A percentile compares a stretch with the other conserved stretches of the same genome.
Evolutionary conservation across 495 filamentous ascomycete species (phyloP).

Genomic region (Haplographium delicatum): DNA sequence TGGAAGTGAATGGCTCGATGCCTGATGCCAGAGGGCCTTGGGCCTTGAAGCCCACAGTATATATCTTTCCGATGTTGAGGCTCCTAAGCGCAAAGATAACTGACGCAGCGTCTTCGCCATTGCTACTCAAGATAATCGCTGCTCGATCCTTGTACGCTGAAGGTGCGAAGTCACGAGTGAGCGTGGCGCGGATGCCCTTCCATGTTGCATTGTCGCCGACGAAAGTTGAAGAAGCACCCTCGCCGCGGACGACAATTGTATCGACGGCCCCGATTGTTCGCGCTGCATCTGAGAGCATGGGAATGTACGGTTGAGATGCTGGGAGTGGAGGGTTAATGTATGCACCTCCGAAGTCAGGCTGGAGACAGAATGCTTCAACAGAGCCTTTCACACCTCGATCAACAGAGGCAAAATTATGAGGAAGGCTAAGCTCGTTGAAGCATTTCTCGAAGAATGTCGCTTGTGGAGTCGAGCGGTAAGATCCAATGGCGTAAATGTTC

Average conservation of each 20-base stretch:
- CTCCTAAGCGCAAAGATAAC: constrained; percentile 70
- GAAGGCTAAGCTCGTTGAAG: constrained; percentile 81
- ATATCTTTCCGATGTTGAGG: constrained; percentile 71
- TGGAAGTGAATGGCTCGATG: constrained; percentile 69
- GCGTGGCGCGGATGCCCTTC: constrained; percentile 75
- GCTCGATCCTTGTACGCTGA: constrained; percentile 71
- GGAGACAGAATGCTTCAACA: constrained; percentile 59
- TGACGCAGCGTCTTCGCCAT: constrained; percentile 64
- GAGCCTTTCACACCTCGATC: constrained; percentile 61
- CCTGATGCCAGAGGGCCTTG: constrained; percentile 56
- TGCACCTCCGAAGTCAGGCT: constrained; percentile 71
- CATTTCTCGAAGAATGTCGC: constrained; percentile 84
- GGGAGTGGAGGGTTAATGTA: constrained; percentile 68
- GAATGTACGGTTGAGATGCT: constrained; percentile 49
- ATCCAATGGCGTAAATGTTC: constrained; percentile 73
- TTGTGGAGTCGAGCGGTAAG: constrained; percentile 63
- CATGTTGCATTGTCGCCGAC: constrained; percentile 75
- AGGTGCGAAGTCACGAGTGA: constrained; percentile 75
- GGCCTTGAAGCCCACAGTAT: constrained; percentile 76
- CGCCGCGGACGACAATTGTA: constrained; percentile 61
- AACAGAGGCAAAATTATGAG: constrained; percentile 70
- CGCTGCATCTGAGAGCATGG: constrained; percentile 63
- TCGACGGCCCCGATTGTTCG: constrained; percentile 72
- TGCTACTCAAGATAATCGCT: constrained; percentile 65
- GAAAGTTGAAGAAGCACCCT: constrained; percentile 35